Percentiles rank a stretch among this genome's conserved stretches.
Evolutionary conservation across 2,329 filamentous ascomycete species (phyloP).

Genomic region (Fusarium veterinarium): DNA sequence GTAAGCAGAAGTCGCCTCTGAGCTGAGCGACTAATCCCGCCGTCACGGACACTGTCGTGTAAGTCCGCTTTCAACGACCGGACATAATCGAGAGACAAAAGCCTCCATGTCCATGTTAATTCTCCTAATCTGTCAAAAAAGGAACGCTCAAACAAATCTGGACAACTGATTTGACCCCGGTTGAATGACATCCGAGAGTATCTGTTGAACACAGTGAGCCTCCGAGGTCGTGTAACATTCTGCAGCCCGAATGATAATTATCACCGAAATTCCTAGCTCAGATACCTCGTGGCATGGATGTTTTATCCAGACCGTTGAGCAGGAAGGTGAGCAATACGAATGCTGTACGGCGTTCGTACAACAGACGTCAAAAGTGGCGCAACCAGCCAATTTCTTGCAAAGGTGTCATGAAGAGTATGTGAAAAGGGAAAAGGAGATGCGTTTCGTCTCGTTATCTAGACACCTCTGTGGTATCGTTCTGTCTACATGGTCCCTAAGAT

Average conservation of each 20-base stretch:
- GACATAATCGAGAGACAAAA: conserved; percentile 37
- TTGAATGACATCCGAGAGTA: conserved; percentile 5
- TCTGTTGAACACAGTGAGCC: conserved; percentile 4
- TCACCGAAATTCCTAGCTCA: conserved; percentile 1
- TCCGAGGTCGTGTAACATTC: conserved; percentile 6
- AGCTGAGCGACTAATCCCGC: conserved; percentile 3
- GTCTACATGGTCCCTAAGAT: conserved; percentile 23
- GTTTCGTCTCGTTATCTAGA: conserved; percentile 36
- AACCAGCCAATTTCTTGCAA: conserved; percentile 1
- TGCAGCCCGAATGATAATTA: background rate
- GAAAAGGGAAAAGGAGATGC: conserved; percentile 23
- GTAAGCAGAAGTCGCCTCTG: conserved; percentile 17
- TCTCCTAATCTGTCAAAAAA: conserved; percentile 30
- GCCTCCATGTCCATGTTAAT: conserved; percentile 1
- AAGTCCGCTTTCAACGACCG: conserved; percentile 22
- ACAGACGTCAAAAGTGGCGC: conserved; percentile 39
- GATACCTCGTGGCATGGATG: conserved; percentile 10
- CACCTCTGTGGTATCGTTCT: conserved; percentile 4
- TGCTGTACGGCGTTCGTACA: conserved; percentile 33
- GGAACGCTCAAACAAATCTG: conserved; percentile 4
- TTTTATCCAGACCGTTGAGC: conserved; percentile 8
- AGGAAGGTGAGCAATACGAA: conserved; percentile 34
- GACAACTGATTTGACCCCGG: conserved; percentile 5
- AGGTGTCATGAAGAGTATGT: background rate
- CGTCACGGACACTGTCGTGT: conserved; percentile 25